Percentiles rank a stretch among this genome's conserved stretches.
These are phyloP conservation scores for Citrus australasica DNA, from an alignment of 345 rosid genomes.

Conservation along the genomic window DNA sequence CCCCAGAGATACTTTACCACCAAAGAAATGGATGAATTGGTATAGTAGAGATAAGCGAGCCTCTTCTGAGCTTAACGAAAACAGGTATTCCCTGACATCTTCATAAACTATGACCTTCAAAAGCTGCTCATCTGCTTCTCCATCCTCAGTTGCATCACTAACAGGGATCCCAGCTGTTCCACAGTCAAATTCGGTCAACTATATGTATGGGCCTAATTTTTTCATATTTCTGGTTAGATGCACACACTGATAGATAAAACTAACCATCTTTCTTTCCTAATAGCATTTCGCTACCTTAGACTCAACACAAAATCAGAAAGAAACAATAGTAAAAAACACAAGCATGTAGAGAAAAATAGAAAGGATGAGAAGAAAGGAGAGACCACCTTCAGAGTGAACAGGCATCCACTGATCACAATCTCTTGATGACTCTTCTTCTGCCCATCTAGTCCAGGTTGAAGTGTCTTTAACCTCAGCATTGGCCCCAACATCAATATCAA, in stretches of 20 bases:
- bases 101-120: slow-evolving; percentile 68
- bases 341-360: background rate
- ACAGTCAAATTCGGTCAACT: slow-evolving; percentile 11
- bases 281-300: background rate
- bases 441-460: slow-evolving; percentile 90
- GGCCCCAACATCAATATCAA: slow-evolving; percentile 60
- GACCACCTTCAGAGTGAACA: slow-evolving; percentile 53
- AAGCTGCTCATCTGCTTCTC: slow-evolving; percentile 65
- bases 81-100: slow-evolving; percentile 73
- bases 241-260: background rate
- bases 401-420: slow-evolving; percentile 91
- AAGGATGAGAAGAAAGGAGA: slow-evolving; percentile 26
- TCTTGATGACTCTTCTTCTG: slow-evolving; percentile 72
- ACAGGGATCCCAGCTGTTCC: slow-evolving; percentile 39
- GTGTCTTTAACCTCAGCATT: slow-evolving; percentile 65
- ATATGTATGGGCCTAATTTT: background rate
- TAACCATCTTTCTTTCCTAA: background rate
- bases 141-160: slow-evolving; percentile 36
- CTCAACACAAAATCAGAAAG: background rate
- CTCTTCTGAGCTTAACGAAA: slow-evolving; percentile 64
- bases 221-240: background rate
- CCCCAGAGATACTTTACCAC: slow-evolving; percentile 68
- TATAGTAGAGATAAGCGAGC: slow-evolving; percentile 69
- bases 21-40: slow-evolving; percentile 83
- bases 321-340: background rate